phyloP scores from a whole-genome alignment of 2,329 filamentous ascomycete species.

The Alternaria conjuncta region DNA sequence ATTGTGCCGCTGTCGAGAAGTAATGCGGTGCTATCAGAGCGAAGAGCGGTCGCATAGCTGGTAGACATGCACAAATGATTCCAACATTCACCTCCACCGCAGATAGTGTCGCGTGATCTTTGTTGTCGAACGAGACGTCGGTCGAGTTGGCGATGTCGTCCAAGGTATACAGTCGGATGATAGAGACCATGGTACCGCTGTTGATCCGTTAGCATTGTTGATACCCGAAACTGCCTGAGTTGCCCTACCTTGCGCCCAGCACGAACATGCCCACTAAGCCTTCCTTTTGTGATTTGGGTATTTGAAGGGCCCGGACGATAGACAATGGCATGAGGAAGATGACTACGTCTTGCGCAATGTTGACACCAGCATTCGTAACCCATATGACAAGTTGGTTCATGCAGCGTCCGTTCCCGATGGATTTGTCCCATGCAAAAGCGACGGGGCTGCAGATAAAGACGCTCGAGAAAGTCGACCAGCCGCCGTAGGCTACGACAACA shows the following conservation, averaged over 20 bases:
- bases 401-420: slow-evolving; percentile 33
- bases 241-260: slow-evolving; percentile 47
- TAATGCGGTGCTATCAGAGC: slow-evolving; percentile 49
- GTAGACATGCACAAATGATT: slow-evolving; percentile 46
- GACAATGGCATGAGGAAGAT: slow-evolving; percentile 43
- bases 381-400: slow-evolving; percentile 39
- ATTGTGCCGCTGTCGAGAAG: slow-evolving; percentile 30
- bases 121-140: slow-evolving; percentile 43
- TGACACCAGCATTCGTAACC: slow-evolving; percentile 40
- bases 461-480: slow-evolving; percentile 42
- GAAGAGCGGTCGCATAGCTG: slow-evolving; percentile 43
- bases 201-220: slow-evolving; percentile 6
- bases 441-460: slow-evolving; percentile 45
- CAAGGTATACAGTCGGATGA: slow-evolving; percentile 43
- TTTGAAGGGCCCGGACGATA: slow-evolving; percentile 38
- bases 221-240: neutral
- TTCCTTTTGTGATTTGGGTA: slow-evolving; percentile 44
- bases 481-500: slow-evolving; percentile 31
- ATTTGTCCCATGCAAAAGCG: slow-evolving; percentile 42
- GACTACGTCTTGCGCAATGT: slow-evolving; percentile 42
- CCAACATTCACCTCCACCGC: slow-evolving; percentile 42
- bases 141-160: slow-evolving; percentile 34
- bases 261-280: slow-evolving; percentile 47
- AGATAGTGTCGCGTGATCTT: slow-evolving; percentile 39
- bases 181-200: slow-evolving; percentile 43